Evolutionary conservation across 345 rosid genomes (phyloP), one percentile per base, ranked within the genome.

Genomic region (Eutrema yunnanense): DNA sequence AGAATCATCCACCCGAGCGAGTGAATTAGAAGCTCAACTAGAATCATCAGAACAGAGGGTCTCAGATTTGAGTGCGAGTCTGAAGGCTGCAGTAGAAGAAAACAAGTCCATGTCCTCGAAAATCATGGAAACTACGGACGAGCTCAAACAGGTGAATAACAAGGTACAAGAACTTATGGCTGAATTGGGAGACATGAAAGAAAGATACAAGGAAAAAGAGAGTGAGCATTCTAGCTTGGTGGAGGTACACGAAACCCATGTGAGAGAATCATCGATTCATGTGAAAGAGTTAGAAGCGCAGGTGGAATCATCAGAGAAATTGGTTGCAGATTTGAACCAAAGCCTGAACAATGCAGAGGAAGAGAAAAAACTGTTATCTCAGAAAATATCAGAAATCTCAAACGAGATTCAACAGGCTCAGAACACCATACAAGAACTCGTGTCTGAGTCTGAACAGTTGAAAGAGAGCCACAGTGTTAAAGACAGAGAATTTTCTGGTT

Each of bases 141-240:
- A 83, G 73, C 81, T 86, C 54, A 76, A 76, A 72, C 76, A 73
- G 65, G 87, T 86, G 36, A 84, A 73, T 56, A 78, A 75, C 57
- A 59, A 44, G 3, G 65, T 80, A 55, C 62, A 83, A 59, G 84
- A 70, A 50, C 83, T 81, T 57, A 64, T 13, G 62, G 48, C 69
- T 33, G 88, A 88, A 56, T 49, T 82, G 8, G 84, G 67, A 66
- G 77, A 74, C 60, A 30, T 83, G 29, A 87, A 74, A 83, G 87
- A 82, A 47, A 83, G 75, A 60, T 86, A 88, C 68, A 82, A 78
- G 70, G 93, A 81, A 10, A 92, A 78, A 70, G 93, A 87, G 66
- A 83, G 73, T 72, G 92, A 85, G 32, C 62, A 78, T 62, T 81
- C 82, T 43, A 76, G 74, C 56, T 81, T 86, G 50, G 53, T 36